Evolutionary conservation across 2,329 filamentous ascomycete species (phyloP).

Genomic region (Rugonectria rugulosa): DNA sequence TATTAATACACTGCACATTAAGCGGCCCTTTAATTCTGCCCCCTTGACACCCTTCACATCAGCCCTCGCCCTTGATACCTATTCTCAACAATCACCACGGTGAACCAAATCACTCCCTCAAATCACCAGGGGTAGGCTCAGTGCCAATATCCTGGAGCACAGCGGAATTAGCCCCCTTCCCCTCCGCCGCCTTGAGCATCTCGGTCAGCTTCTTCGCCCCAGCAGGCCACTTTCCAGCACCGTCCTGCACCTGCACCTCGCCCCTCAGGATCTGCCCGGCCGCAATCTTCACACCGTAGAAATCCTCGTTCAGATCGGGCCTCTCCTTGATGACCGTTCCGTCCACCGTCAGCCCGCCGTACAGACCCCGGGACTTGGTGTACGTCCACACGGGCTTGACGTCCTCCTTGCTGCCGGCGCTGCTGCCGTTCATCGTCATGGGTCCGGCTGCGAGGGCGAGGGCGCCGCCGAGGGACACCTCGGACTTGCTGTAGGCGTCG

Average conservation of each 20-base stretch:
- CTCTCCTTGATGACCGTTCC: slow-evolving; percentile 78
- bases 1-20: too few relatives aligned
- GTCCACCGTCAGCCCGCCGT: slow-evolving; percentile 72
- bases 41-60: too few relatives aligned
- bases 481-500: slow-evolving; percentile 70
- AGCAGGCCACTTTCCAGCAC: slow-evolving; percentile 1
- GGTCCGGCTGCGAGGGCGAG: slow-evolving; percentile 67
- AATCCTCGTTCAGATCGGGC: slow-evolving; percentile 74
- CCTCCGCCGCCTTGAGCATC: slow-evolving; percentile 11
- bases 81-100: neutral
- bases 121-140: slow-evolving; percentile 1
- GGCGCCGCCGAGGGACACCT: slow-evolving; percentile 73
- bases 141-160: neutral
- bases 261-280: slow-evolving; percentile 17
- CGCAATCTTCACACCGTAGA: slow-evolving; percentile 60
- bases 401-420: slow-evolving; percentile 68
- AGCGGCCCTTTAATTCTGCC: too few relatives aligned
- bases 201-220: slow-evolving; percentile 12
- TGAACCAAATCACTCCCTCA: slow-evolving; percentile 1
- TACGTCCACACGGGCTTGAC: slow-evolving; percentile 67
- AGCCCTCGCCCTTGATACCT: too few relatives aligned
- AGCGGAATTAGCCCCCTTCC: neutral
- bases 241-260: slow-evolving; percentile 4
- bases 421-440: slow-evolving; percentile 56
- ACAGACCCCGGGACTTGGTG: slow-evolving; percentile 67